Evolutionary conservation across 495 filamentous ascomycete genomes (phyloP), one percentile per base, ranked within the genome.

Genomic region (Thozetella sp.): DNA sequence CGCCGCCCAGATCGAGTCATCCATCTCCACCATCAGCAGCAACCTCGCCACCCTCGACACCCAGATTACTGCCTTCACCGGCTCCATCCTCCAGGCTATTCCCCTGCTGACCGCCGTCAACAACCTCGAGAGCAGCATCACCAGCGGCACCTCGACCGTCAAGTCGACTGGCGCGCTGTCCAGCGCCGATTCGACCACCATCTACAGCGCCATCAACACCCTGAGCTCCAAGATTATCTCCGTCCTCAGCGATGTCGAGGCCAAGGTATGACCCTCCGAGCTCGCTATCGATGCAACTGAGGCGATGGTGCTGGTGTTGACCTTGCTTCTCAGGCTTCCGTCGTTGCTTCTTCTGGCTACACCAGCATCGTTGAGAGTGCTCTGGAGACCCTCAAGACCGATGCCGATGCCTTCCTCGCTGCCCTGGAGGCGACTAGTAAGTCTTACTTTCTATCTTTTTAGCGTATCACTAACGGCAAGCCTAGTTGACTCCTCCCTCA

Each of bases 81-180:
- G 43, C 43, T 11, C 9, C 43, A 48, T 48, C 43, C n/a, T 48
- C n/a, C 10, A 20, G 10, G 43, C 43, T 4, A 4, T 48, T 9
- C 10, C 10, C 20, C 43, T 48, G 6, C 43, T 48, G 43, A 48
- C 43, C 43, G 43, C 43, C 43, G 43, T 48, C 43, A 48, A 48
- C 43, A 48, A 10, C 43, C 43, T 48, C 43, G 43, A 48, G n/a
- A 48, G 43, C n/a, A 19, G 20, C 43, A 48, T 48, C 43, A 48
- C 12, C 43, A 10, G 9, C 3, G 43, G 11, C 43, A 19, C 43
- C 43, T 13, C 43, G 4, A 20, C 43, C 9, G 43, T 48, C 9
- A 48, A 10, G 11, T 48, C 43, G n/a, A 48, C 43, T 48, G 43
- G 43, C 3, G 43, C 43, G 4, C 43, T 48, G 4, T 48, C 43